Evolutionary conservation across 345 rosid species (phyloP).

Genomic region (Rubroshorea leprosula): DNA sequence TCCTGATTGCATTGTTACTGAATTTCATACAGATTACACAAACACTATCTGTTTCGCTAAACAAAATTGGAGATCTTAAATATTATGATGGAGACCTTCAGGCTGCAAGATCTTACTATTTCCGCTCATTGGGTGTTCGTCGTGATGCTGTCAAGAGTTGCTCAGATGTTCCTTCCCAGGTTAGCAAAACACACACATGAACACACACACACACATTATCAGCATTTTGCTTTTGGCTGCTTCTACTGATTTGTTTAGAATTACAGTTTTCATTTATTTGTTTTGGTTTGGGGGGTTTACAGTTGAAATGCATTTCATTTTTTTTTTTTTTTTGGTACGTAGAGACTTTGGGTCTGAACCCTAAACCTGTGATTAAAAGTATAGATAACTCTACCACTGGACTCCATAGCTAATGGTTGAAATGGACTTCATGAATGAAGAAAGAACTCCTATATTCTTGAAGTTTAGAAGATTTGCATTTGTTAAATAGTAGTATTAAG

Average conservation of each 20-base stretch:
- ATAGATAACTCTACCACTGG: no score
- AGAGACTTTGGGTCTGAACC: no score
- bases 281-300: not conserved
- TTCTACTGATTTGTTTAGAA: not conserved
- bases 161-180: conserved; percentile 71
- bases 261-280: not conserved
- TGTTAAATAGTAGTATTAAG: not conserved
- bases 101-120: conserved; percentile 76
- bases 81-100: conserved; percentile 78
- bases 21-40: conserved; percentile 61
- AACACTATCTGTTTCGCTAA: conserved; percentile 91
- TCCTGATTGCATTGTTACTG: conserved; percentile 5
- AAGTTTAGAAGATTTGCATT: not conserved
- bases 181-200: no score
- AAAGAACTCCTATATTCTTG: not conserved
- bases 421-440: not conserved
- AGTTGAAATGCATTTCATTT: no score
- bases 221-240: not conserved
- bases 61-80: conserved; percentile 93
- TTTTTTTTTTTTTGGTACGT: no score
- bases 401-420: no score
- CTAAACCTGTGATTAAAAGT: no score
- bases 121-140: conserved; percentile 67
- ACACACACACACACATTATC: no score
- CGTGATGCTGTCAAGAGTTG: conserved; percentile 59